These are phyloP conservation scores for Solanum chmielewskii DNA, from an alignment of 257 asterid species.

Conservation along the genomic window DNA sequence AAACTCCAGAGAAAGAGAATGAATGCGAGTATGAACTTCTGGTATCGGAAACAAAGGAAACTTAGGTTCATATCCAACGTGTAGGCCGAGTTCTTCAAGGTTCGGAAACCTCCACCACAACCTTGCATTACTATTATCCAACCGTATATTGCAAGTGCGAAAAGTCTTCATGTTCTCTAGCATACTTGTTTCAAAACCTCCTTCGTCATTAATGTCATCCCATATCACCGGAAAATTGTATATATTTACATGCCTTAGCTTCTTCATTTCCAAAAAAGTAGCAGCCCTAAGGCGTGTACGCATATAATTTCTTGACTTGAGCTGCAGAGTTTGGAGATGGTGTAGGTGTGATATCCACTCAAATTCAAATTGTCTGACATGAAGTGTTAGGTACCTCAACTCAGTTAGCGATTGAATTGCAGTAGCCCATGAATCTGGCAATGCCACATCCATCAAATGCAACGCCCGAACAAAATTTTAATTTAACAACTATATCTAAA, in stretches of 20 bases:
- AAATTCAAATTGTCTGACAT: background rate
- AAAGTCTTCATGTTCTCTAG: background rate
- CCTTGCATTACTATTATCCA: background rate
- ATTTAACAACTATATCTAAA: background rate
- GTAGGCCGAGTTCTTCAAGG: background rate
- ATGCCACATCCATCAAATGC: fast-evolving
- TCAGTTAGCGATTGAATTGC: background rate
- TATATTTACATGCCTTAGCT: background rate
- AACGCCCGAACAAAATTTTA: background rate
- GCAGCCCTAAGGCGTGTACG: background rate
- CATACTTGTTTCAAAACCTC: background rate
- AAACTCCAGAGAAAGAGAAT: fast-evolving
- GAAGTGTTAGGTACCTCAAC: background rate
- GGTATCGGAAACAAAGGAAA: background rate
- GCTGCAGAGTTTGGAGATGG: background rate
- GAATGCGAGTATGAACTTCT: background rate
- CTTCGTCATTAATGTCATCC: background rate
- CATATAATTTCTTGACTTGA: background rate
- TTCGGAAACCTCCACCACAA: background rate
- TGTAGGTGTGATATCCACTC: background rate
- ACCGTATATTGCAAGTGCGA: fast-evolving
- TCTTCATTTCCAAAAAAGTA: background rate
- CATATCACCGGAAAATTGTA: background rate
- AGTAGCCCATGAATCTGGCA: background rate
- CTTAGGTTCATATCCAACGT: background rate